Evolutionary conservation across 371 early-diverging fungal genomes (phyloP).

Genomic region (Funneliformis caledonium): DNA sequence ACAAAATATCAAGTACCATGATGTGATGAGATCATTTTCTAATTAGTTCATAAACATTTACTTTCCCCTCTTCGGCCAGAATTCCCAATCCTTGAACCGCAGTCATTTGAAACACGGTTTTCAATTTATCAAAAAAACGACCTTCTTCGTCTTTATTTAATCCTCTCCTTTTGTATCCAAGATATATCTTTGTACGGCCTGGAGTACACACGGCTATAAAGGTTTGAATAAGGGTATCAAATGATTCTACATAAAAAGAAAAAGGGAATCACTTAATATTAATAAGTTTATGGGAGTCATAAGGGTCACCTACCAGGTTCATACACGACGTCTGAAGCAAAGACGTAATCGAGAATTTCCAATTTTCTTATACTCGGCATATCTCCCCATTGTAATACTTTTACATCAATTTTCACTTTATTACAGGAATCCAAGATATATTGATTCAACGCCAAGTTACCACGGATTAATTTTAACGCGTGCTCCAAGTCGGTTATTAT

Average conservation of each 20-base stretch:
- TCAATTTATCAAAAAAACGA: slow-evolving; percentile 51
- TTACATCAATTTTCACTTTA: slow-evolving; percentile 39
- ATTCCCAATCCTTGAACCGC: not conserved
- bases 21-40: not conserved
- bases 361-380: slow-evolving; percentile 41
- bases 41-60: slow-evolving; percentile 11
- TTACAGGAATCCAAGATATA: slow-evolving; percentile 32
- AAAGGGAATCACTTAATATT: not conserved
- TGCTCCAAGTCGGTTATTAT: slow-evolving; percentile 60
- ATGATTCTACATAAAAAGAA: slow-evolving; percentile 40
- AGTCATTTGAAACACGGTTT: slow-evolving; percentile 26
- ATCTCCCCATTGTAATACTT: slow-evolving; percentile 50
- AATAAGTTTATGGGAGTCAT: not conserved
- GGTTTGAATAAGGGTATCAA: slow-evolving; percentile 55
- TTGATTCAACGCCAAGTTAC: slow-evolving; percentile 51
- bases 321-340: slow-evolving; percentile 68
- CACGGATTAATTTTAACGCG: slow-evolving; percentile 53
- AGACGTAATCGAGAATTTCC: slow-evolving; percentile 55
- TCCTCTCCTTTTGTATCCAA: slow-evolving; percentile 64
- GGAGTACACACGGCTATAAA: slow-evolving; percentile 52
- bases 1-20: no score
- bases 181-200: slow-evolving; percentile 53
- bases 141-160: slow-evolving; percentile 50
- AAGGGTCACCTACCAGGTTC: slow-evolving; percentile 49
- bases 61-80: not conserved